Base-by-base conservation (phyloP, 2,329 filamentous ascomycete species). In the Monilinia polystroma region DNA sequence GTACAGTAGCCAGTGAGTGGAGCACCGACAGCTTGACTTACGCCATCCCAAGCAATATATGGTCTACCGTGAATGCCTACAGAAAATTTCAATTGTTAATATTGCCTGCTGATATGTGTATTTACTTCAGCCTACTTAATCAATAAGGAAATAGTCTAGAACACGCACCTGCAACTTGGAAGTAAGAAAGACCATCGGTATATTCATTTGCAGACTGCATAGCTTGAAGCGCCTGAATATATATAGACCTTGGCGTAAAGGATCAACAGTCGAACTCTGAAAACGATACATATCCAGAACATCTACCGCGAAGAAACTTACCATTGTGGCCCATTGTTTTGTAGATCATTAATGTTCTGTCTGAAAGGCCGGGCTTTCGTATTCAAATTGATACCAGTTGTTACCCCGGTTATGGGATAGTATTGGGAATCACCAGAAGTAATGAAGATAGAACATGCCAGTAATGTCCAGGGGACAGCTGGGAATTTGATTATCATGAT, bases 1-100 rank as follows among this genome's bases (percentile, higher is more conserved):
- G 72, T 71, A 69, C 74, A 76, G 51, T 75, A 76, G 11, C 74
- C 74, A n/a, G 69, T 70, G 12, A 49, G 66, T 29, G 68, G 65
- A 32, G 68, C 63, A 20, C 56, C 66, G 16, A 49, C n/a, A 20
- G 51, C 60, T 58, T 69, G 57, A 20, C 63, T 53, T 38, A 72
- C 70, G 51, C 67, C 64, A 67, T 74, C 72, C 73, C 73, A 76
- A 29, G 68, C 47, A 29, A 69, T 52, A 59, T 72, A 75, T 18
- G 74, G 74, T 51, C 71, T 59, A 6, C 68, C 68, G 62, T 72
- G 69, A 41, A 73, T 69, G 66, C 71, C 69, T 72, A 54, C 11
- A 26, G 49, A 16, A 67, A 29, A 47, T 7, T 45, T 38, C 8
- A 14, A 56, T 35, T 18, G n/a, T 62, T 8, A 62, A 62, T 8